Evolutionary conservation across 352 stramenopile genomes (phyloP).

Genomic region (Phytopythium vexans): DNA sequence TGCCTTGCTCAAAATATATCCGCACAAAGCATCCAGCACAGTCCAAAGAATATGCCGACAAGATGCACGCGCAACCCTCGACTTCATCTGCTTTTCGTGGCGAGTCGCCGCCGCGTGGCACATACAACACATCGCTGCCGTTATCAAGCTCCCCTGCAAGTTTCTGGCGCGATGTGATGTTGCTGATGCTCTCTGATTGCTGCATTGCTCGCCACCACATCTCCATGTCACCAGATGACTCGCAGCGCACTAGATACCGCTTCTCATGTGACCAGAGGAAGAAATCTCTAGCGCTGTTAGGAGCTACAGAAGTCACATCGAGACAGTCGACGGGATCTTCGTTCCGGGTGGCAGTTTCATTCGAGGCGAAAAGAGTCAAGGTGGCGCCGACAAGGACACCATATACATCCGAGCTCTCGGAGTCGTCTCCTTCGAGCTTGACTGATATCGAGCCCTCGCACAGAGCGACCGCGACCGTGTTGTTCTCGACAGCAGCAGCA

Average conservation of each 20-base stretch:
- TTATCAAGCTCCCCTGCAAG: slow-evolving; percentile 8
- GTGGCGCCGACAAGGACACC: slow-evolving; percentile 58
- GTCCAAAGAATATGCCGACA: slow-evolving; percentile 75
- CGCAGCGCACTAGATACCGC: slow-evolving; percentile 28
- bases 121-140: slow-evolving; percentile 28
- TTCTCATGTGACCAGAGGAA: slow-evolving; percentile 46
- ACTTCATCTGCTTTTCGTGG: slow-evolving; percentile 5
- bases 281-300: slow-evolving; percentile 32
- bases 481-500: not conserved
- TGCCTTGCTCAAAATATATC: slow-evolving; percentile 71
- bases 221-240: slow-evolving; percentile 22
- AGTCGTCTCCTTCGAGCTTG: slow-evolving; percentile 34
- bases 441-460: slow-evolving; percentile 59
- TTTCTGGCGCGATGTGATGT: slow-evolving; percentile 20
- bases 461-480: slow-evolving; percentile 33
- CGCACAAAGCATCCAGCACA: slow-evolving; percentile 57
- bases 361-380: slow-evolving; percentile 55
- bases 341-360: slow-evolving; percentile 25
- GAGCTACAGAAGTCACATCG: slow-evolving; percentile 36
- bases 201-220: slow-evolving; percentile 67
- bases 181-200: slow-evolving; percentile 41
- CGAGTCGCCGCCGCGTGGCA: slow-evolving; percentile 7
- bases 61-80: slow-evolving; percentile 57
- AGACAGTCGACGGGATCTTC: slow-evolving; percentile 31
- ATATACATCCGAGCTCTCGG: slow-evolving; percentile 33